Base-by-base conservation (phyloP, 257 asterid genomes). In the Jasminum sambac region DNA sequence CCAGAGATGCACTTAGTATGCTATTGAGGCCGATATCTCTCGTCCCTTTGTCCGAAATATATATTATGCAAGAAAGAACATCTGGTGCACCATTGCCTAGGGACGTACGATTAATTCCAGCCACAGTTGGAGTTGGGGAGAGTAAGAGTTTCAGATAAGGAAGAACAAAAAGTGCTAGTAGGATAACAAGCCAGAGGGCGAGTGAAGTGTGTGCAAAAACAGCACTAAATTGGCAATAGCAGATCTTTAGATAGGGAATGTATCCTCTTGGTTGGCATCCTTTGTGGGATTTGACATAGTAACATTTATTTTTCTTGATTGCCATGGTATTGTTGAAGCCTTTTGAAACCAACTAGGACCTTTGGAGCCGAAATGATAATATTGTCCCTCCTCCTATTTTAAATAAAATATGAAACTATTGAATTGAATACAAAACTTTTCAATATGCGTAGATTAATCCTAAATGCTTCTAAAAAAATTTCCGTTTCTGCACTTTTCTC, bases 61-160 rank as follows among this genome's bases (percentile, higher is more conserved):
- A 77, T 19, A 74, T 70, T 7, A 74, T 64, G 41, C 75, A 55
- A 10, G 69, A 41, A 14, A 80, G 72, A 8, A 80, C 71, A 64
- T 80, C 84, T 13, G 82, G 79, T 1, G 84, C 82, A 4, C 84
- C 84, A 73, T 80, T 80, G 57, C 80, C 80, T n/a, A 80, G 63
- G 5, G 84, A 71, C 11, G 77, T 72, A 38, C 77, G 79, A 37
- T 79, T 80, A 2, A 74, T 71, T 13, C 84, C 84, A 25, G 84
- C 81, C 25, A 80, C 9, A 4, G 76, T 57, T 2, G 82, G 82
- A n/a, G n/a, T n/a, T n/a, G 12, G 82, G 63, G 16, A 77, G 72
- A 52, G 70, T 73, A 62, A 77, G 44, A 30, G 11, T 36, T 30
- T 46, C 66, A 21, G 82, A 80, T 12, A 80, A 24, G 14, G n/a